A percentile compares a stretch with the other conserved stretches of the same genome.
These are phyloP conservation scores for Cladorrhinum sp. DNA, from an alignment of 2,329 filamentous ascomycete genomes.

Conservation along the genomic window DNA sequence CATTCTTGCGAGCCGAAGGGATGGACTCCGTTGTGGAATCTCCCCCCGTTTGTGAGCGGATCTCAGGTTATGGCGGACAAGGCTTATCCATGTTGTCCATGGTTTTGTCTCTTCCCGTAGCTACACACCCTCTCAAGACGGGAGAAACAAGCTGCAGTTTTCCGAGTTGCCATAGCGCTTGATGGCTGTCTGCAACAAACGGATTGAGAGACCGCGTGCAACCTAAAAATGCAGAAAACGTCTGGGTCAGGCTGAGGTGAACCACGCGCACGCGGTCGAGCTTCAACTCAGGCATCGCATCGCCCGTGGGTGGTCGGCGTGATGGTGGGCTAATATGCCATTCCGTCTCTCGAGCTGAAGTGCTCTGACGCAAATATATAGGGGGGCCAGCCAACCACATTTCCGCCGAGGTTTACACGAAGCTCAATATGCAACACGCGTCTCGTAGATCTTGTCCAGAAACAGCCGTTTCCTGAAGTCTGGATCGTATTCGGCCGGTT, in stretches of 20 bases:
- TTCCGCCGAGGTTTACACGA: background rate
- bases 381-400: conserved; percentile 7
- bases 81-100: background rate
- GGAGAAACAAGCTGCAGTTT: background rate
- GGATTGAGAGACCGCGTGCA: background rate
- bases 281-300: background rate
- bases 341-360: conserved; percentile 10
- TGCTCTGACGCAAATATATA: background rate
- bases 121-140: no score
- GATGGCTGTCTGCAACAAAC: background rate
- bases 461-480: conserved; percentile 5
- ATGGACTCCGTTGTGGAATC: background rate
- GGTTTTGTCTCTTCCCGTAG: background rate
- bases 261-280: background rate
- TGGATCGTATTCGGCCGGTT: background rate
- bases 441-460: conserved; percentile 4
- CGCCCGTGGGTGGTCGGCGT: background rate
- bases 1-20: background rate
- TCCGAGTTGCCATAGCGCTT: background rate
- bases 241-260: background rate
- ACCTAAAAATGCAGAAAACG: background rate
- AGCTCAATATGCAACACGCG: background rate
- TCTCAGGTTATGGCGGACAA: no score
- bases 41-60: background rate
- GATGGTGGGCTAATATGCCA: conserved; percentile 15